Percentiles rank a stretch among this genome's conserved stretches.
Conservation (phyloP, 2,329 filamentous ascomycete species). For the Arthrocladium fulminans region DNA sequence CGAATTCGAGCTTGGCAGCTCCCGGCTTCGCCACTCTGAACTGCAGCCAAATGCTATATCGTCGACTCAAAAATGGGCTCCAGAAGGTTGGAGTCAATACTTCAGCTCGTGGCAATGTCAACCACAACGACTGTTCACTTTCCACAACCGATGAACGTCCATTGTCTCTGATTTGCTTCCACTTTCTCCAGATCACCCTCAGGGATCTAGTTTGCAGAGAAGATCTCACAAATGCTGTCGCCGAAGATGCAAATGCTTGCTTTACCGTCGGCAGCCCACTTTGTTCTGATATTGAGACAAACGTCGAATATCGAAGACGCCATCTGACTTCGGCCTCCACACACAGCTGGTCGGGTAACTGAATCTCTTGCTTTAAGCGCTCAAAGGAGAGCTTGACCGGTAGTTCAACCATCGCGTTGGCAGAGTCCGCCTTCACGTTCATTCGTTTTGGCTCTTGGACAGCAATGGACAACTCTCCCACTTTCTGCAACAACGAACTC, state of each 20-base stretch:
- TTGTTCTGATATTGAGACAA: slow-evolving; percentile 69
- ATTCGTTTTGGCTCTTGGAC: slow-evolving; percentile 4
- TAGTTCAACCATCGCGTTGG: neutral
- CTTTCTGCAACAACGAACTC: neutral
- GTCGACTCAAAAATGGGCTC: slow-evolving; percentile 5
- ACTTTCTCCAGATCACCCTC: slow-evolving; percentile 1
- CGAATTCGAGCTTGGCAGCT: slow-evolving; percentile 3
- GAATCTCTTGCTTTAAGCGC: neutral
- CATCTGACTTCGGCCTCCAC: slow-evolving; percentile 3
- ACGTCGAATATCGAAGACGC: slow-evolving; percentile 68
- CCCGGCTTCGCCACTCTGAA: slow-evolving; percentile 1
- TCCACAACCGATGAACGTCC: neutral
- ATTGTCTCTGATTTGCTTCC: neutral
- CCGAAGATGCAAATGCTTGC: slow-evolving; percentile 1
- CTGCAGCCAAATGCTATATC: slow-evolving; percentile 5
- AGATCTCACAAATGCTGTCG: neutral
- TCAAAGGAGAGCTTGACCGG: slow-evolving; percentile 1
- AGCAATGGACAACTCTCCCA: neutral
- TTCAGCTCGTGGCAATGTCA: slow-evolving; percentile 2
- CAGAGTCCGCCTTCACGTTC: neutral
- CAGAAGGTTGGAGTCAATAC: slow-evolving; percentile 8
- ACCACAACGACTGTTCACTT: slow-evolving; percentile 7
- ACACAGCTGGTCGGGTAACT: neutral
- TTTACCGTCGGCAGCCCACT: slow-evolving; percentile 56
- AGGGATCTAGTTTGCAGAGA: neutral